Evolutionary conservation across 2,329 filamentous ascomycete genomes (phyloP).

Genomic region (Trichophyton simii): DNA sequence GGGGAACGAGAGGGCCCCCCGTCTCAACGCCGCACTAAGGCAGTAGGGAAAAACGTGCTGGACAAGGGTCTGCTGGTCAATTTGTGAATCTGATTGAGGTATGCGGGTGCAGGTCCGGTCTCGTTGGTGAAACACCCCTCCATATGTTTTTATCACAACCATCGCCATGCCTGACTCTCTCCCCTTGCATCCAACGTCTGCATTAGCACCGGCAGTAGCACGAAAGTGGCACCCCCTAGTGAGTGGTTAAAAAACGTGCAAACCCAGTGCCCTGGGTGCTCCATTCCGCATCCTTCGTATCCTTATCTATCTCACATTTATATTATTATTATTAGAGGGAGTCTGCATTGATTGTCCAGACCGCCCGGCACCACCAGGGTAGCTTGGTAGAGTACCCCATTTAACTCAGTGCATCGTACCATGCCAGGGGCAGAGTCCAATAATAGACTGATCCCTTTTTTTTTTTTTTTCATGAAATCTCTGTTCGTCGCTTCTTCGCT

Average conservation of each 20-base stretch:
- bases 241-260: background rate
- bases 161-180: background rate
- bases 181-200: background rate
- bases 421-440: background rate
- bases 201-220: background rate
- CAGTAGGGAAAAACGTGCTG: background rate
- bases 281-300: background rate
- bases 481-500: conserved; percentile 45
- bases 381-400: background rate
- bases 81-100: background rate
- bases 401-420: no score
- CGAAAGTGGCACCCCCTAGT: background rate
- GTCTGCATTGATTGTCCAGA: background rate
- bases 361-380: background rate
- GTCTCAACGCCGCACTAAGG: background rate
- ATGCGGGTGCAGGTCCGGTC: background rate
- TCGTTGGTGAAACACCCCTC: background rate
- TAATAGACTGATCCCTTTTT: background rate
- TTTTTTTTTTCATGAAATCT: background rate
- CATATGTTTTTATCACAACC: background rate
- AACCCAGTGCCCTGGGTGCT: background rate
- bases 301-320: background rate
- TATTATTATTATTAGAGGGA: no score
- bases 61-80: background rate
- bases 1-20: no score